A percentile compares a stretch with the other conserved stretches of the same genome.
Conservation (phyloP, 202 grass and related monocot species). For the Musa balbisiana region DNA sequence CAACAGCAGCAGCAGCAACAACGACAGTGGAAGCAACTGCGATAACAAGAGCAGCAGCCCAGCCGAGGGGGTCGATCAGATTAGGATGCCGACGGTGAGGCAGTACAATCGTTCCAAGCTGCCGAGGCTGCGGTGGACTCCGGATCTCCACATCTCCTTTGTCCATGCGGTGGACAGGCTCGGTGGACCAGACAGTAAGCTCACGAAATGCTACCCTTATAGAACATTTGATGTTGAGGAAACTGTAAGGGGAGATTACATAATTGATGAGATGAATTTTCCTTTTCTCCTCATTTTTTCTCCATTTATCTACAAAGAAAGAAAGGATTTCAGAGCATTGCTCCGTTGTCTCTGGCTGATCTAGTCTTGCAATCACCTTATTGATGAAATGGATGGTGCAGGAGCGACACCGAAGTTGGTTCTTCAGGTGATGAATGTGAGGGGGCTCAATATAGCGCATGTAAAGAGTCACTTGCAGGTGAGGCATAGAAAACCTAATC, state of each 20-base stretch:
- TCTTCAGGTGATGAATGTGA: slow-evolving; percentile 21
- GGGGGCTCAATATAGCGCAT: slow-evolving; percentile 16
- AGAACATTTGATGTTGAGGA: too few species aligned
- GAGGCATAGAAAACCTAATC: neutral
- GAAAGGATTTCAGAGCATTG: too few species aligned
- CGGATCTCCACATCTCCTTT: slow-evolving; percentile 21
- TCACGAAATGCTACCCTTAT: too few species aligned
- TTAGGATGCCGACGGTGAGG: neutral
- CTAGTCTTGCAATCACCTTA: too few species aligned
- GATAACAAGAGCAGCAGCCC: neutral
- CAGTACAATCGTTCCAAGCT: slow-evolving; percentile 17
- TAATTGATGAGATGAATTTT: too few species aligned
- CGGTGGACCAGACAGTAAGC: slow-evolving; percentile 17
- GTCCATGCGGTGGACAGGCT: slow-evolving; percentile 14
- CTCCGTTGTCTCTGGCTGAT: too few species aligned
- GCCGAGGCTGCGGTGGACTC: slow-evolving; percentile 17
- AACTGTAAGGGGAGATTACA: too few species aligned
- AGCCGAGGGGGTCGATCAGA: neutral
- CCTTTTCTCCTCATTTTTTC: too few species aligned
- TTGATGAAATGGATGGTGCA: neutral
- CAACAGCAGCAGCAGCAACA: neutral
- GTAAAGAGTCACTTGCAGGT: slow-evolving; percentile 27
- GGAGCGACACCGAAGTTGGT: slow-evolving; percentile 21
- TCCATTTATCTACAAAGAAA: too few species aligned
- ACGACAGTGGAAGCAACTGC: neutral